Percentiles rank a stretch among this genome's conserved stretches.
These are phyloP conservation scores for Chenopodium album DNA, from an alignment of 148 eudicot genomes.

Conservation along the genomic window DNA sequence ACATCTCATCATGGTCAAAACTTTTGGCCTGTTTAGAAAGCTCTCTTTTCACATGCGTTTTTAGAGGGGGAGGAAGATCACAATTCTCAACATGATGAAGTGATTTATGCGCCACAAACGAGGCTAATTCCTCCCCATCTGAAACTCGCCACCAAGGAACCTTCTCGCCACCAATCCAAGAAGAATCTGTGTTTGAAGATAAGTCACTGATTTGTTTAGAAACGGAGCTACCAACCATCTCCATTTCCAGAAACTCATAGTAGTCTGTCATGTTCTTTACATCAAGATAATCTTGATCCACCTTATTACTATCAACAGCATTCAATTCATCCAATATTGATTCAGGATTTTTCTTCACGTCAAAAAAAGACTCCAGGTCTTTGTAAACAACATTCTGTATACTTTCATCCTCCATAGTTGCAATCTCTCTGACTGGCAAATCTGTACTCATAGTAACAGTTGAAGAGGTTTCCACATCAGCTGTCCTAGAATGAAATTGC, in stretches of 20 bases:
- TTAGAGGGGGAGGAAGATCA: slow-evolving; percentile 78
- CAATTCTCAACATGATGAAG: slow-evolving; percentile 68
- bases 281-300: slow-evolving; percentile 40
- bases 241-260: slow-evolving; percentile 53
- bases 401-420: slow-evolving; percentile 20
- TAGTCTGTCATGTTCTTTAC: slow-evolving; percentile 45
- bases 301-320: slow-evolving; percentile 29
- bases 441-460: slow-evolving; percentile 10
- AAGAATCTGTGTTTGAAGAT: slow-evolving; percentile 39
- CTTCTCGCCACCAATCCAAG: slow-evolving; percentile 56
- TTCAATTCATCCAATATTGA: slow-evolving; percentile 26
- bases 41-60: slow-evolving; percentile 36
- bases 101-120: slow-evolving; percentile 74
- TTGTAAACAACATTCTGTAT: slow-evolving; percentile 6
- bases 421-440: slow-evolving; percentile 18
- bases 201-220: slow-evolving; percentile 39
- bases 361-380: slow-evolving; percentile 27
- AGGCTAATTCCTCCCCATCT: slow-evolving; percentile 68
- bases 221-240: slow-evolving; percentile 42
- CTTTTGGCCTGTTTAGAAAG: slow-evolving; percentile 22
- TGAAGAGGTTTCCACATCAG: slow-evolving; percentile 32
- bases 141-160: slow-evolving; percentile 89
- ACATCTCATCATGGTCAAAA: slow-evolving; percentile 34
- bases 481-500: slow-evolving; percentile 29
- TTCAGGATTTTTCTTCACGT: slow-evolving; percentile 33